A percentile compares a stretch with the other conserved stretches of the same genome.
phyloP scores from a whole-genome alignment of 371 early-diverging fungal species.

The Mucor sp. region DNA sequence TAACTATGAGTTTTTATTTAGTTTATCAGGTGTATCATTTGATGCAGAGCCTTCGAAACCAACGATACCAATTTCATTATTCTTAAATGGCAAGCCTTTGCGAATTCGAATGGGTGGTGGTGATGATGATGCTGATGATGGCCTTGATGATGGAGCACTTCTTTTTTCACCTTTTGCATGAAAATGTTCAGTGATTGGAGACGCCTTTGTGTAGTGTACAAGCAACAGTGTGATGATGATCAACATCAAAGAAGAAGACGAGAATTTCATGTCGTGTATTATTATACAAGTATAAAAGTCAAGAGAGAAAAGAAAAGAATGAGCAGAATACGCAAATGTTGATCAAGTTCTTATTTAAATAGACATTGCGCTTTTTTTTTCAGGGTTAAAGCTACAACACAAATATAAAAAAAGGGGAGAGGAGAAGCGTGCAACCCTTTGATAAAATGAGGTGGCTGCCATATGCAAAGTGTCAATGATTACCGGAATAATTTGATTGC shows the following conservation, averaged over 20 bases:
- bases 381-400: background rate
- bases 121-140: background rate
- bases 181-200: background rate
- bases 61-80: background rate
- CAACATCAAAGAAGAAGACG: background rate
- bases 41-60: background rate
- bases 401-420: background rate
- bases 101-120: background rate
- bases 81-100: background rate
- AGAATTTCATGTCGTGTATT: background rate
- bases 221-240: background rate
- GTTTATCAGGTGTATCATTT: background rate
- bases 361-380: background rate
- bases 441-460: too few relatives aligned
- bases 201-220: background rate
- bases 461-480: too few relatives aligned
- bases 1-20: background rate
- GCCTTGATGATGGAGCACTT: background rate
- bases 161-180: background rate
- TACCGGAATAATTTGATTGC: too few relatives aligned
- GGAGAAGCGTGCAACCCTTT: too few relatives aligned
- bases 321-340: background rate
- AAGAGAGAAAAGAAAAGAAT: background rate
- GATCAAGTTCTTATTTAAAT: background rate
- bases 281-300: too few relatives aligned